phyloP scores from a whole-genome alignment of 441 rosid genomes.

The Macaranga tanarius region DNA sequence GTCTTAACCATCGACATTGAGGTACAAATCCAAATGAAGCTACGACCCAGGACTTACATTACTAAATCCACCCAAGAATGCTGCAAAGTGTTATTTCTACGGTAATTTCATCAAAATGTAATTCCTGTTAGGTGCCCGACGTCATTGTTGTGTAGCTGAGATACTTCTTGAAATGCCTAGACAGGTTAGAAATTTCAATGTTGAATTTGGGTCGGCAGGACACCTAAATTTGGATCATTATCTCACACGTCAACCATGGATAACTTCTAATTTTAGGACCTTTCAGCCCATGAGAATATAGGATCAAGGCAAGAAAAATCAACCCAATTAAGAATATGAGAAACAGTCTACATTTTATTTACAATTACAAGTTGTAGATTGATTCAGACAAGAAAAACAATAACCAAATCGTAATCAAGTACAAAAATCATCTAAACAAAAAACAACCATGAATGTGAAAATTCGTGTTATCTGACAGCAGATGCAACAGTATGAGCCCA shows the following conservation, averaged over 20 bases:
- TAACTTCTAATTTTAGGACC: not conserved
- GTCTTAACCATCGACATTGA: too few relatives aligned
- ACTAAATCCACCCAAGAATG: too few relatives aligned
- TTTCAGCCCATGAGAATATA: not conserved
- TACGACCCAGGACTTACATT: too few relatives aligned
- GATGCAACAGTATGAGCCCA: conserved; percentile 90
- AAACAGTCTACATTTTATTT: conserved; percentile 13
- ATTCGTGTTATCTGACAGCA: conserved; percentile 40
- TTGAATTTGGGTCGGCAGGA: not conserved
- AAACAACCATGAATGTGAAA: not conserved
- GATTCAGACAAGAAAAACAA: not conserved
- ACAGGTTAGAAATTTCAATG: not conserved
- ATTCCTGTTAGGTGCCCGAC: not conserved
- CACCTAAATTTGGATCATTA: not conserved
- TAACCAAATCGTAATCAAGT: not conserved
- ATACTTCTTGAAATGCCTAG: not conserved
- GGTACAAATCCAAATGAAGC: too few relatives aligned
- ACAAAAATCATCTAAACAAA: not conserved
- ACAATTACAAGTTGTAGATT: conserved; percentile 19
- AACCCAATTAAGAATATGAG: not conserved
- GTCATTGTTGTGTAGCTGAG: not conserved
- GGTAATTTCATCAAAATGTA: not conserved
- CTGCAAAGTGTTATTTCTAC: too few relatives aligned
- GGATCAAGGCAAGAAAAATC: not conserved
- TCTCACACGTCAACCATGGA: not conserved